Evolutionary conservation across 2,329 filamentous ascomycete genomes (phyloP).

Genomic region (Gnomoniopsis smithogilvyi): DNA sequence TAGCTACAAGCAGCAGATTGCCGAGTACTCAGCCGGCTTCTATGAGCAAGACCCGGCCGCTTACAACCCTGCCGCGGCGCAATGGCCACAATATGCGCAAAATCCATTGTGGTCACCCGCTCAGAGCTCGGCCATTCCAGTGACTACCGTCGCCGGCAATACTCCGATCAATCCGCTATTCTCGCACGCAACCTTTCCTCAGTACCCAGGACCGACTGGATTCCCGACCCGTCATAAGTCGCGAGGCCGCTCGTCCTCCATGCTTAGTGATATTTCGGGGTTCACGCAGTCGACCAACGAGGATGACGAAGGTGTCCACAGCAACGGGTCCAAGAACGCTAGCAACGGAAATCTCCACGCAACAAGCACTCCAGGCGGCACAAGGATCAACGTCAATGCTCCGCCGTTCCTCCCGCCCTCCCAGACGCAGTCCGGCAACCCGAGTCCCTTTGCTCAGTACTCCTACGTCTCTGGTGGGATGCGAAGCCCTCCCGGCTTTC

Average conservation of each 20-base stretch:
- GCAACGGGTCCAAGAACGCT: conserved; percentile 20
- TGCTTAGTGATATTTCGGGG: conserved; percentile 65
- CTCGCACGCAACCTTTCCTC: conserved; percentile 28
- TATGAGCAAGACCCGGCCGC: conserved; percentile 29
- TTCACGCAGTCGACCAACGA: conserved; percentile 61
- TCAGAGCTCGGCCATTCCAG: conserved; percentile 9
- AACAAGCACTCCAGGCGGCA: conserved; percentile 6
- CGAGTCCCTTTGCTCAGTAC: conserved; percentile 15
- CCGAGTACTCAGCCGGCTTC: conserved; percentile 31
- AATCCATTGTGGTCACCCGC: conserved; percentile 17
- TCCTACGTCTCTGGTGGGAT: conserved; percentile 9
- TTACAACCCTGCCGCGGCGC: conserved; percentile 11
- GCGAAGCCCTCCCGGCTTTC: conserved; percentile 14
- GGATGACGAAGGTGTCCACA: conserved; percentile 35
- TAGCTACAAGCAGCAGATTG: conserved; percentile 34
- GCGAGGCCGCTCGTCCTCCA: conserved; percentile 61
- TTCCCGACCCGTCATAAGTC: conserved; percentile 37
- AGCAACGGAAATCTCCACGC: conserved; percentile 14
- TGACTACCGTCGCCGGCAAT: conserved; percentile 19
- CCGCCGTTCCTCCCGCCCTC: conserved; percentile 19
- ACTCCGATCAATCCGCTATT: conserved; percentile 31
- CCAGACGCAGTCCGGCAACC: conserved; percentile 11
- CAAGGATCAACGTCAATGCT: conserved; percentile 23
- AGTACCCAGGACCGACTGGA: conserved; percentile 31
- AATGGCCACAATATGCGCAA: conserved; percentile 18